Base-by-base conservation (phyloP, 345 rosid species). In the Salix udensis region DNA sequence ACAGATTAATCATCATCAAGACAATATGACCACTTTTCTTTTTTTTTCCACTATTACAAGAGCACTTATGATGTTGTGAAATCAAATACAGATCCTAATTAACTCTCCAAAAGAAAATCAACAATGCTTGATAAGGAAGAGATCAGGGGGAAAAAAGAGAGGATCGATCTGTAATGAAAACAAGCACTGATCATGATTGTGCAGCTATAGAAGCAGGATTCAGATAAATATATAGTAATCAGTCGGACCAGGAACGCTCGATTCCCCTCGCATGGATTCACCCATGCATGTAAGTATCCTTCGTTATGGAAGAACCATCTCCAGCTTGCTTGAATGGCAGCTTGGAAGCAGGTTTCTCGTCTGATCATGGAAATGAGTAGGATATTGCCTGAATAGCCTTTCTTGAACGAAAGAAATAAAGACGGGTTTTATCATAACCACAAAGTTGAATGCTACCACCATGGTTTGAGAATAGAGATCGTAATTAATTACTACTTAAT, bases 191-290 rank as follows among this genome's bases (percentile, higher is more conserved):
- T 31, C 34, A 31, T 7, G 37, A 58, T 72, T 30, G n/a, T 34
- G 36, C 42, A 53, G 26, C 34, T 15, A 13, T 7, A 34, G 58
- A 53, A 19, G 36, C 24, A 23, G 28, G 21, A 72, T 52, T 42
- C n/a, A 72, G 0, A 37, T 46, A 64, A 7, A 24, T n/a, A 18
- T 46, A 19, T 46, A 53, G 34, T 14, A 19, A 50, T 6, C 0
- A 13, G 12, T 88, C 91, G 91, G 91, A 88, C 91, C 91, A 86
- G 83, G 73, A 84, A 67, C 21, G 82, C 91, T 85, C 73, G 85
- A 86, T 88, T 88, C 89, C 88, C 85, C 89, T 77, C 77, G 34
- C 74, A 80, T 72, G 77, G 64, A 82, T 52, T n/a, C 26, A 12
- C 66, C 62, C 44, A 34, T 7, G 9, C 48, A 34, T 64, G 46